These are phyloP conservation scores for Solanum hybrid DNA, from an alignment of 305 asterid genomes.

Conservation along the genomic window DNA sequence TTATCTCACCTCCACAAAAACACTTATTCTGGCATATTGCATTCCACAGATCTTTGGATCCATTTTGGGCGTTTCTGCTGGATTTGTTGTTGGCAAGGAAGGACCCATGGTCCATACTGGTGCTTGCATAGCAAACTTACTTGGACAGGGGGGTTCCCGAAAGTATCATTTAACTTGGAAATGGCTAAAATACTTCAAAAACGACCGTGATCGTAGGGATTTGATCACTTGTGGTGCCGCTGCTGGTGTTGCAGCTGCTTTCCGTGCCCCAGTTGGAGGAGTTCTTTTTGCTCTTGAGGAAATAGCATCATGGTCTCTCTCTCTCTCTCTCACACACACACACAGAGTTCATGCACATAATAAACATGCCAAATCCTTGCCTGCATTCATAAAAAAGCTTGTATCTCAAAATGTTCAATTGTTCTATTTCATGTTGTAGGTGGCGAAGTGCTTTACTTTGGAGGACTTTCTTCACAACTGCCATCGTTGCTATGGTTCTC, in stretches of 20 bases:
- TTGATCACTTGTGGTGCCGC: conserved; percentile 97
- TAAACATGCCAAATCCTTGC: not conserved
- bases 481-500: conserved; percentile 84
- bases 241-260: conserved; percentile 99
- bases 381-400: not conserved
- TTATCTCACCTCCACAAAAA: not conserved
- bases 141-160: conserved; percentile 97
- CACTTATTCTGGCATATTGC: not conserved
- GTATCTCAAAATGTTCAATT: not conserved
- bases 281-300: conserved; percentile 98
- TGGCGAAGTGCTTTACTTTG: conserved; percentile 33
- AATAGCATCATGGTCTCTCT: conserved; percentile 84
- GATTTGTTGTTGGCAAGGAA: conserved; percentile 96
- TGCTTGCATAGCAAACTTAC: conserved; percentile 91
- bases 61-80: conserved; percentile 93
- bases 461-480: conserved; percentile 98
- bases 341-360: not conserved
- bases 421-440: not conserved
- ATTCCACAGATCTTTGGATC: conserved; percentile 76
- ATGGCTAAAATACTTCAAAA: conserved; percentile 69
- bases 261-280: conserved; percentile 99
- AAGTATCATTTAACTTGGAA: conserved; percentile 88
- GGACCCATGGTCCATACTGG: conserved; percentile 99
- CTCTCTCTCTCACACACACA: not conserved
- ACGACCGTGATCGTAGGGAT: conserved; percentile 51